Evolutionary conservation across 192 early-diverging fungal genomes (phyloP), one percentile per base, ranked within the genome.

Genomic region (Umbelopsis isabellina): DNA sequence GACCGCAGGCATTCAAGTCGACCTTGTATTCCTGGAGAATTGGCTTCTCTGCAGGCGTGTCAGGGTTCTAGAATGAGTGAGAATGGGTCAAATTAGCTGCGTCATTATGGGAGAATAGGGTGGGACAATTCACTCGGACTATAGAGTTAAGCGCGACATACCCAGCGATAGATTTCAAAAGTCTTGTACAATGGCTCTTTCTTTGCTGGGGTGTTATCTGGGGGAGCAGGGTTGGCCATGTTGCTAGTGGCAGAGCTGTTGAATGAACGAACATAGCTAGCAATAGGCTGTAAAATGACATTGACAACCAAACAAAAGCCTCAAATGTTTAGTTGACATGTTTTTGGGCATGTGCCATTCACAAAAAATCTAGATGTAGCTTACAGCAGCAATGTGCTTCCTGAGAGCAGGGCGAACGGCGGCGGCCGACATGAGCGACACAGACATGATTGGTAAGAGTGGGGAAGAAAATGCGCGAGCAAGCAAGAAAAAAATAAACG

Each of bases 121-220:
- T 22, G 55, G 64, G 58, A 55, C 44, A 49, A 37, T 21, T 20
- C 13, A 37, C 7, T 41, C 48, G 8, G 12, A n/a, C n/a, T n/a
- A n/a, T n/a, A 25, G 44, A 50, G 3, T 12, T 49, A 11, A 18
- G 3, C 72, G 22, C 11, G 44, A 61, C 78, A 55, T 81, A 94
- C 95, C 94, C 97, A 98, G 66, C 97, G 90, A 84, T 98, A 98
- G 78, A 98, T 97, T 73, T 94, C 84, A 78, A 98, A 94, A 27
- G 92, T 88, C 91, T 97, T 98, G 74, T 85, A 66, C 69, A 89
- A 80, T 48, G 87, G 83, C 22, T 86, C 80, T 82, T 89, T 92
- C 47, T 75, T 79, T 10, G 79, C 37, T 13, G 66, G 75, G 2
- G 71, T 67, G 22, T 70, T 33, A 22, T 69, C 67, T 30, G 74